A percentile compares a stretch with the other conserved stretches of the same genome.
These are phyloP conservation scores for Neophaeococcomyces aloes DNA, from an alignment of 2,329 filamentous ascomycete genomes.

Conservation along the genomic window DNA sequence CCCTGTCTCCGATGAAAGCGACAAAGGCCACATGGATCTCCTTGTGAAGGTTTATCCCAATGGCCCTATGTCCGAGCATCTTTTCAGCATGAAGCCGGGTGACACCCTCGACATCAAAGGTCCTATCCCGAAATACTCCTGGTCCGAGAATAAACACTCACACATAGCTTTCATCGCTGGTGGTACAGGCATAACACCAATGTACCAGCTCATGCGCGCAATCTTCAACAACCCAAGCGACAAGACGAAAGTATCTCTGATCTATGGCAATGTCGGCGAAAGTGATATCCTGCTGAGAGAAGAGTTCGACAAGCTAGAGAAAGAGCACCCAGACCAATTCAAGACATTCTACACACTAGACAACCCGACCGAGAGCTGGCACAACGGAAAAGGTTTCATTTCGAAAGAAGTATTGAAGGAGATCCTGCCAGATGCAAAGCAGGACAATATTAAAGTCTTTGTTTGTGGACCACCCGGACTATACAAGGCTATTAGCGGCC, in stretches of 20 bases:
- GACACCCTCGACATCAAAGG: slow-evolving; percentile 88
- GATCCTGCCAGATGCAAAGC: slow-evolving; percentile 84
- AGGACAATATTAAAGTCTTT: slow-evolving; percentile 88
- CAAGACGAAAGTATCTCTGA: slow-evolving; percentile 92
- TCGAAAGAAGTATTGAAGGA: slow-evolving; percentile 90
- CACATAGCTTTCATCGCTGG: slow-evolving; percentile 66
- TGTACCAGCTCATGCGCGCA: slow-evolving; percentile 85
- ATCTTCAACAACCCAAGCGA: slow-evolving; percentile 96
- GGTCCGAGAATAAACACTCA: slow-evolving; percentile 82
- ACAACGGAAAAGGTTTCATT: slow-evolving; percentile 67
- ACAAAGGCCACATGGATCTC: slow-evolving; percentile 72
- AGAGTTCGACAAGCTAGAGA: slow-evolving; percentile 78
- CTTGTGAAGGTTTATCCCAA: slow-evolving; percentile 84
- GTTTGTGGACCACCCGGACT: slow-evolving; percentile 86
- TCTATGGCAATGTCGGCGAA: slow-evolving; percentile 84
- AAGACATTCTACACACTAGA: slow-evolving; percentile 88
- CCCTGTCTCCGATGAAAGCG: slow-evolving; percentile 70
- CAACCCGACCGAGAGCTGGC: slow-evolving; percentile 69
- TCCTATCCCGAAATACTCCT: slow-evolving; percentile 85
- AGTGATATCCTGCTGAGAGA: slow-evolving; percentile 84
- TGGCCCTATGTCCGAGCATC: slow-evolving; percentile 82
- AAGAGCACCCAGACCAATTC: slow-evolving; percentile 91
- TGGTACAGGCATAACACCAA: slow-evolving; percentile 92
- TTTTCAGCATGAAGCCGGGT: slow-evolving; percentile 72
- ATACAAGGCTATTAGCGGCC: slow-evolving; percentile 85